Conservation (phyloP, 2,329 filamentous ascomycete genomes). For the Neurospora sp. region DNA sequence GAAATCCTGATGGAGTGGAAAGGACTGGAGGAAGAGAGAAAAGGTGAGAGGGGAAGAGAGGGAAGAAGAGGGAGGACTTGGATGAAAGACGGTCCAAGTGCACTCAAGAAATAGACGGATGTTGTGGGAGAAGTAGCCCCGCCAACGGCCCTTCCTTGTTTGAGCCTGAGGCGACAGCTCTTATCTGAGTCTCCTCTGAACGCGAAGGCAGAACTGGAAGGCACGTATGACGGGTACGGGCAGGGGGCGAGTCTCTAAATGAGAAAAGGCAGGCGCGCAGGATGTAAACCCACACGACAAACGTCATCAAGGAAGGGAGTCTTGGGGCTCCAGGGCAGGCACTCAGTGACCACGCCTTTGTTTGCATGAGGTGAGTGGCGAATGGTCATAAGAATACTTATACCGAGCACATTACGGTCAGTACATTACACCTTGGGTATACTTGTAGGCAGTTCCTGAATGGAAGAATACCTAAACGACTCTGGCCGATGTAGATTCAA, state of each 20-base stretch:
- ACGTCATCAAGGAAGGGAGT: background rate
- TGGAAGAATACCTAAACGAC: no score
- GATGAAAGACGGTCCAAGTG: background rate
- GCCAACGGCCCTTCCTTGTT: background rate
- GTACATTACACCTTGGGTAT: no score
- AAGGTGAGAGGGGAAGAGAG: background rate
- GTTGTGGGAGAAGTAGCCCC: background rate
- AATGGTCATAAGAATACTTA: no score
- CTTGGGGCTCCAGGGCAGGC: background rate
- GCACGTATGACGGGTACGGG: background rate
- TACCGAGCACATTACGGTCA: no score
- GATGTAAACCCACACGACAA: background rate
- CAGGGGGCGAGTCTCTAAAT: background rate
- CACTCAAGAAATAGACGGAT: background rate
- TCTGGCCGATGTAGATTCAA: no score
- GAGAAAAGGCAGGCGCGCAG: background rate
- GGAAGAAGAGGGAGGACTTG: background rate
- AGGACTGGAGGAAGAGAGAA: background rate
- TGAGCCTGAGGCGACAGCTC: background rate
- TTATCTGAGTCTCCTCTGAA: background rate
- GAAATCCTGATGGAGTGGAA: background rate
- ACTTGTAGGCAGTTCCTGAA: no score
- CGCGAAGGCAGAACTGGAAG: background rate
- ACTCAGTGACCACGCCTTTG: background rate
- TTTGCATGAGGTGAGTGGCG: background rate